A percentile compares a stretch with the other conserved stretches of the same genome.
phyloP scores from a whole-genome alignment of 768 basidiomycete genomes.

The Psilocybe subaeruginosa region DNA sequence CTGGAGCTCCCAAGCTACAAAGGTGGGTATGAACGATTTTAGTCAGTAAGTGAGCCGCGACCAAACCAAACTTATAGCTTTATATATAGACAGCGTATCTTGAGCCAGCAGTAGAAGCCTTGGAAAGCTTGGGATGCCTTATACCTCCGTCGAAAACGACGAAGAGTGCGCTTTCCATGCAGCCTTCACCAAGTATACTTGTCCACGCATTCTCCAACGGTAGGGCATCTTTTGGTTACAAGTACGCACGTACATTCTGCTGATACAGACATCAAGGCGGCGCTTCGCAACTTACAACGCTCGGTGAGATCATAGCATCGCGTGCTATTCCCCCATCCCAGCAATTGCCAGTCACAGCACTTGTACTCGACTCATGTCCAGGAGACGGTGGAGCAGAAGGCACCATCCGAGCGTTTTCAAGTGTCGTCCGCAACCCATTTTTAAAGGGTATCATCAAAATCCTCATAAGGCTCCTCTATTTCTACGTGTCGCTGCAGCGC shows the following conservation, averaged over 20 bases:
- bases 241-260: neutral
- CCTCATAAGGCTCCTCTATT: slow-evolving; percentile 32
- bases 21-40: slow-evolving; percentile 27
- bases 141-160: slow-evolving; percentile 15
- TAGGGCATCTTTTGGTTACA: slow-evolving; percentile 10
- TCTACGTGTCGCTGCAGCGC: slow-evolving; percentile 19
- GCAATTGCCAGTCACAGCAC: slow-evolving; percentile 27
- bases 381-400: slow-evolving; percentile 32
- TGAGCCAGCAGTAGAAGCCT: slow-evolving; percentile 36
- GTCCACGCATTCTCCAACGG: slow-evolving; percentile 55
- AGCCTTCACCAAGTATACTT: slow-evolving; percentile 35
- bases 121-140: slow-evolving; percentile 40
- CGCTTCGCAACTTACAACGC: slow-evolving; percentile 34
- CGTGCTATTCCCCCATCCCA: slow-evolving; percentile 7
- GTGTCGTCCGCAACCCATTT: slow-evolving; percentile 32
- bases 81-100: slow-evolving; percentile 30
- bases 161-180: slow-evolving; percentile 1
- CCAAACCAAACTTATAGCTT: neutral
- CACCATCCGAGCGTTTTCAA: slow-evolving; percentile 34
- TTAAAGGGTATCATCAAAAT: slow-evolving; percentile 24
- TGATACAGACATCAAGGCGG: slow-evolving; percentile 36
- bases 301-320: slow-evolving; percentile 34
- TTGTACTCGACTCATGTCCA: slow-evolving; percentile 52
- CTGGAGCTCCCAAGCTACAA: slow-evolving; percentile 30
- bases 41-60: neutral